phyloP scores from a whole-genome alignment of 2,329 filamentous ascomycete genomes.

The Hymenoscyphus occultus region DNA sequence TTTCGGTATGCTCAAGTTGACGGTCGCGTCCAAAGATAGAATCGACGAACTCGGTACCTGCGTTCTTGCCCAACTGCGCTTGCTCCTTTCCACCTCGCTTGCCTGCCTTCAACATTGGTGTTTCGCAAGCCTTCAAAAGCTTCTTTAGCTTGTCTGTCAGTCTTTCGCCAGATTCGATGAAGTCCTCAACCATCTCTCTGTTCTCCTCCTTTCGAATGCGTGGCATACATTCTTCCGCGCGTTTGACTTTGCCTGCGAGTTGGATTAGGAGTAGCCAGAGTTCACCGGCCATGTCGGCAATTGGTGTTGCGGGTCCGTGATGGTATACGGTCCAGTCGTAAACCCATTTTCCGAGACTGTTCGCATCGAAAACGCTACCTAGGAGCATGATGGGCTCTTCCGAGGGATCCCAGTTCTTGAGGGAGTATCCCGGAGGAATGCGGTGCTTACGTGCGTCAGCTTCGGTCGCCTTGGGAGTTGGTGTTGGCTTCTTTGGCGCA shows the following conservation, averaged over 20 bases:
- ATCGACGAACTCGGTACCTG: conserved; percentile 92
- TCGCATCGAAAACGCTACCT: conserved; percentile 94
- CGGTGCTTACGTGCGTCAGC: conserved; percentile 61
- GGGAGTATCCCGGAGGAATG: conserved; percentile 86
- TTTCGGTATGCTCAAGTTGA: conserved; percentile 85
- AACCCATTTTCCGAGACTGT: conserved; percentile 98
- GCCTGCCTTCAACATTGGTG: conserved; percentile 88
- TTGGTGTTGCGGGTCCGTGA: conserved; percentile 75
- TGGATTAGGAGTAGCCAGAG: conserved; percentile 95
- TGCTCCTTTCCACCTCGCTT: conserved; percentile 67
- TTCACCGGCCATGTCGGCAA: conserved; percentile 89
- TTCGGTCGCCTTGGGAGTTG: conserved; percentile 52
- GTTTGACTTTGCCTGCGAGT: conserved; percentile 89
- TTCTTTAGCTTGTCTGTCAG: conserved; percentile 81
- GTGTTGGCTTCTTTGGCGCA: conserved; percentile 35
- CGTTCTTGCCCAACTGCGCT: conserved; percentile 81
- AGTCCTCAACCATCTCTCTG: conserved; percentile 81
- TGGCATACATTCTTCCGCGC: conserved; percentile 73
- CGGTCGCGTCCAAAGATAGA: conserved; percentile 91
- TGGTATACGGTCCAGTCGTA: conserved; percentile 98
- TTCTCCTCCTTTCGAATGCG: conserved; percentile 71
- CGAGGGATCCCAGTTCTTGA: conserved; percentile 97
- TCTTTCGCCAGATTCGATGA: conserved; percentile 83
- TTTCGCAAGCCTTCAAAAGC: conserved; percentile 86
- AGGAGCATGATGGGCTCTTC: conserved; percentile 93